A percentile compares a stretch with the other conserved stretches of the same genome.
phyloP scores from a whole-genome alignment of 2,329 filamentous ascomycete genomes.

The Grosmannia clavigera region DNA sequence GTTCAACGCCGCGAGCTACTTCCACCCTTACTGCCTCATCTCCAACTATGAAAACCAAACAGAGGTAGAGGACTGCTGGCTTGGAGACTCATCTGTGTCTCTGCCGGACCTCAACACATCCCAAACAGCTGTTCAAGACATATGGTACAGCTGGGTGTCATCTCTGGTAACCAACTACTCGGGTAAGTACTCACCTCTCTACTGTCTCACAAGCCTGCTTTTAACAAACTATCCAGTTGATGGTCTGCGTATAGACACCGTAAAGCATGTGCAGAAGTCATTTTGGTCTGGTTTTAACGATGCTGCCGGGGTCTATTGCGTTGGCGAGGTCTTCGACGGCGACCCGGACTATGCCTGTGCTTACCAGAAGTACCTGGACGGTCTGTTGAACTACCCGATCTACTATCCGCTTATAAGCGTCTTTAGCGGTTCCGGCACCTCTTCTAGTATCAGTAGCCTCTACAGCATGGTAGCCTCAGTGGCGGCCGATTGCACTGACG shows the following conservation, averaged over 20 bases:
- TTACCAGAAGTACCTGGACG: slow-evolving; percentile 41
- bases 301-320: slow-evolving; percentile 43
- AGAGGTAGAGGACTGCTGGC: slow-evolving; percentile 35
- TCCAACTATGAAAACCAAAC: slow-evolving; percentile 37
- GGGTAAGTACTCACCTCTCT: not conserved
- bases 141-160: slow-evolving; percentile 47
- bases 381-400: slow-evolving; percentile 44
- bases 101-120: slow-evolving; percentile 52
- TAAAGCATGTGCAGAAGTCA: slow-evolving; percentile 46
- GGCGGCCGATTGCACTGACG: slow-evolving; percentile 26
- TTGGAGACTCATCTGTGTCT: slow-evolving; percentile 38
- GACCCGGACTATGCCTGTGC: slow-evolving; percentile 36
- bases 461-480: slow-evolving; percentile 26
- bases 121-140: slow-evolving; percentile 16
- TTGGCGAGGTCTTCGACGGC: slow-evolving; percentile 49
- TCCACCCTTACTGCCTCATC: slow-evolving; percentile 45
- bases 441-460: slow-evolving; percentile 25
- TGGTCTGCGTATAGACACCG: slow-evolving; percentile 48
- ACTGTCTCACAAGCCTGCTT: not conserved
- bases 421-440: slow-evolving; percentile 17
- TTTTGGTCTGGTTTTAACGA: slow-evolving; percentile 44
- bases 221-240: slow-evolving; percentile 30
- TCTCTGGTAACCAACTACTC: slow-evolving; percentile 45
- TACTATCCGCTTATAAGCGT: slow-evolving; percentile 28
- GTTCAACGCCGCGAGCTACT: slow-evolving; percentile 42